These are phyloP conservation scores for Arachnomyces sp. DNA, from an alignment of 2,329 filamentous ascomycete species.

Conservation along the genomic window DNA sequence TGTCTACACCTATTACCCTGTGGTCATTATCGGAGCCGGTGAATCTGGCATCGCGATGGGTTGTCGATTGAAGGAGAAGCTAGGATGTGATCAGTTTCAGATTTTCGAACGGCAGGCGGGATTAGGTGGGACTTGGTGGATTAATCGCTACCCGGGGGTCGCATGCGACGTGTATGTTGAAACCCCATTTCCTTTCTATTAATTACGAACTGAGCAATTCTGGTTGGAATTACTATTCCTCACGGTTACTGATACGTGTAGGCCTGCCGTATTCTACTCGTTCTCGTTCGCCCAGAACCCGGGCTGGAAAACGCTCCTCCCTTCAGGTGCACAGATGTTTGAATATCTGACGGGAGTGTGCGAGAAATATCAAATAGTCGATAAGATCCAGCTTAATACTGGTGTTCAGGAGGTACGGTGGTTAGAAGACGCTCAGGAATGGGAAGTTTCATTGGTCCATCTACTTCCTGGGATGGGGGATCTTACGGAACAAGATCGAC, in stretches of 20 bases:
- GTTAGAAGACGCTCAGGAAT: conserved; percentile 47
- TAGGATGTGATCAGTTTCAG: conserved; percentile 52
- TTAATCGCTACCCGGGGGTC: conserved; percentile 54
- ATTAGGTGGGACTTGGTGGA: conserved; percentile 59
- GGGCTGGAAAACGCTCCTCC: conserved; percentile 44
- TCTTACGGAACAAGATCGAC: conserved; percentile 41
- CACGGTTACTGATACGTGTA: conserved; percentile 20
- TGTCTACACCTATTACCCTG: conserved; percentile 41
- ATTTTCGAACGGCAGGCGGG: conserved; percentile 54
- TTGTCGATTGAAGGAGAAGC: conserved; percentile 50
- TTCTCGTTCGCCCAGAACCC: conserved; percentile 50
- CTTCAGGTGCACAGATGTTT: conserved; percentile 44
- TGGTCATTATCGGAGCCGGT: conserved; percentile 54
- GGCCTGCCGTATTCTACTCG: conserved; percentile 49
- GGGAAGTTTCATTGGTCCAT: conserved; percentile 48
- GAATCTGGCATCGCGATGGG: conserved; percentile 57
- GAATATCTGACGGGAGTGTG: conserved; percentile 49
- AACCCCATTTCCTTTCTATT: conserved; percentile 1
- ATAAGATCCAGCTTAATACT: conserved; percentile 53
- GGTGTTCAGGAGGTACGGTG: conserved; percentile 47
- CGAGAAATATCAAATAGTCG: conserved; percentile 44
- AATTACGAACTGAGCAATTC: background rate
- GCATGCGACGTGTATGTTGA: conserved; percentile 47
- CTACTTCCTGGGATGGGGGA: conserved; percentile 49
- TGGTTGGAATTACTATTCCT: too few relatives aligned